Conservation (phyloP, 1,284 basidiomycete genomes). For the Mycena sp. region DNA sequence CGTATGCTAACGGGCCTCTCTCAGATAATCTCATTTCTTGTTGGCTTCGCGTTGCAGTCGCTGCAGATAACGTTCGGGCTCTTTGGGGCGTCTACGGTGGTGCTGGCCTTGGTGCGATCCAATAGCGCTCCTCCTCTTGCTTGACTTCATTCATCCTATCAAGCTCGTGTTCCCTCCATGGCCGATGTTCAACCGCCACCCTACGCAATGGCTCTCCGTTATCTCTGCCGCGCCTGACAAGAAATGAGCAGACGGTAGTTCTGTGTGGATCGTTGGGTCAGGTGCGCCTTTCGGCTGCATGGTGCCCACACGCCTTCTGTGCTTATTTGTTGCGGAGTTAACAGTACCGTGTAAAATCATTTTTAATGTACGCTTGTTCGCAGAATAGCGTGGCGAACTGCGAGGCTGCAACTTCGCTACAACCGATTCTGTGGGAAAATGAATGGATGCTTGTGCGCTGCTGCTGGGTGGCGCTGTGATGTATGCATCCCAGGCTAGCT, state of each 20-base stretch:
- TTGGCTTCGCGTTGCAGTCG: conserved; percentile 70
- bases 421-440: too few relatives aligned
- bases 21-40: conserved; percentile 71
- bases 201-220: conserved; percentile 69
- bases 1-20: conserved; percentile 4
- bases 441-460: too few relatives aligned
- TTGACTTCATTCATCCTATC: background rate
- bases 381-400: too few relatives aligned
- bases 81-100: conserved; percentile 56
- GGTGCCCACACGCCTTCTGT: too few relatives aligned
- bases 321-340: too few relatives aligned
- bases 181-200: conserved; percentile 71
- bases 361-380: too few relatives aligned
- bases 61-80: conserved; percentile 66
- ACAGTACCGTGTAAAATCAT: too few relatives aligned
- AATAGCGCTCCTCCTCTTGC: background rate
- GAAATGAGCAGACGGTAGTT: conserved; percentile 20
- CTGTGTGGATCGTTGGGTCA: background rate
- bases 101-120: conserved; percentile 66
- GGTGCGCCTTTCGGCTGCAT: too few relatives aligned
- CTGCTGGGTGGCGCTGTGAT: too few relatives aligned
- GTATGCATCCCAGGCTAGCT: too few relatives aligned
- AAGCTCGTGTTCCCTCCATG: conserved; percentile 76
- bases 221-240: conserved; percentile 34
- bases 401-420: too few relatives aligned